A percentile compares a stretch with the other conserved stretches of the same genome.
These are phyloP conservation scores for Hibiscus trionum DNA, from an alignment of 345 rosid genomes.

Conservation along the genomic window DNA sequence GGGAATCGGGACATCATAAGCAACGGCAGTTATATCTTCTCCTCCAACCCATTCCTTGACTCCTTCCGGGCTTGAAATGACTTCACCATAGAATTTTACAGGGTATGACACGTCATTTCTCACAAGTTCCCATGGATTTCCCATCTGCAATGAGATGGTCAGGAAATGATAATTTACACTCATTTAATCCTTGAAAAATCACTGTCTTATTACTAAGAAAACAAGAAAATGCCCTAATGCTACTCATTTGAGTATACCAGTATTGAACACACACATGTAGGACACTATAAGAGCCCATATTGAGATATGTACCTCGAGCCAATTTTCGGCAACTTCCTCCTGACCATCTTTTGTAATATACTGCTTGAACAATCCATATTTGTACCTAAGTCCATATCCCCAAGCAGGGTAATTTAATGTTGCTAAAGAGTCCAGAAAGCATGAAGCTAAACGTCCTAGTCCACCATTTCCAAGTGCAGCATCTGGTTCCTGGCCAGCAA, in stretches of 20 bases:
- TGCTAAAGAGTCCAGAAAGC: constrained; percentile 75
- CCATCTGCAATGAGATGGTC: constrained; percentile 41
- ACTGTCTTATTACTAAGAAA: background rate
- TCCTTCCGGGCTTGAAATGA: constrained; percentile 58
- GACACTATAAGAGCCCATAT: no score
- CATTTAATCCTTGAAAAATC: background rate
- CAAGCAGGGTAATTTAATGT: constrained; percentile 74
- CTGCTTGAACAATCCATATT: constrained; percentile 68
- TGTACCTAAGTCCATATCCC: constrained; percentile 84
- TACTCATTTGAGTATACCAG: background rate
- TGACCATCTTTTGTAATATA: constrained; percentile 71
- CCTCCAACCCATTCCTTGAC: constrained; percentile 68
- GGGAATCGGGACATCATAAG: constrained; percentile 76
- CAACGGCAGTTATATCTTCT: constrained; percentile 60
- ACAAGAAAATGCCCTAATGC: background rate
- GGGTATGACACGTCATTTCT: constrained; percentile 71
- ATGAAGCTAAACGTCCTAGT: constrained; percentile 70
- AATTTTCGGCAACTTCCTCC: constrained; percentile 76
- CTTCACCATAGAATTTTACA: constrained; percentile 64
- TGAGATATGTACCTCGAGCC: constrained; percentile 33
- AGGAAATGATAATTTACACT: background rate
- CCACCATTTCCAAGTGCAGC: constrained; percentile 89
- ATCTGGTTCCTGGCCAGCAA: constrained; percentile 52
- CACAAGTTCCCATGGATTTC: constrained; percentile 78
- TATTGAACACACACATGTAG: no score